These are phyloP conservation scores for Podila horticola DNA, from an alignment of 192 early-diverging fungal genomes.

Conservation along the genomic window DNA sequence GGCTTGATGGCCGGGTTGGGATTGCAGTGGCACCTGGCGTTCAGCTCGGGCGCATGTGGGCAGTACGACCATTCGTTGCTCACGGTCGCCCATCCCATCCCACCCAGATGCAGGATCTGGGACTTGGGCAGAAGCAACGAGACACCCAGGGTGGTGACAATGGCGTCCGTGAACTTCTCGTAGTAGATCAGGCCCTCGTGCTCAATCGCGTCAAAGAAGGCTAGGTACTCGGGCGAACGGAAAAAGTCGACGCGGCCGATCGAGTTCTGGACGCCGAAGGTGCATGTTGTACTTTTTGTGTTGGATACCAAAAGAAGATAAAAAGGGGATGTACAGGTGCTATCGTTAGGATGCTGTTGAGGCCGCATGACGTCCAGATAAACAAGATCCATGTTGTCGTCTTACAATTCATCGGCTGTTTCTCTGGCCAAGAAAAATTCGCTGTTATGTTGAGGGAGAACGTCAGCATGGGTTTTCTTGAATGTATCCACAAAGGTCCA, in stretches of 20 bases:
- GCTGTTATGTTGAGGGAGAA: constrained; percentile 18
- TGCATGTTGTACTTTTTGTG: constrained; percentile 57
- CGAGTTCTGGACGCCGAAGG: constrained; percentile 79
- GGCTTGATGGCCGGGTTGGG: background rate
- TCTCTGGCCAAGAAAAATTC: constrained; percentile 22
- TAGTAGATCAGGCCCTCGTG: constrained; percentile 48
- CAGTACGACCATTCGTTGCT: constrained; percentile 3
- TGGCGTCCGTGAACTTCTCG: constrained; percentile 66
- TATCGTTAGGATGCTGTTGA: background rate
- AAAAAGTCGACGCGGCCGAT: constrained; percentile 71
- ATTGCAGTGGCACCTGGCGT: constrained; percentile 20
- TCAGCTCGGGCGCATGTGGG: background rate
- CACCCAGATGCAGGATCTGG: constrained; percentile 8
- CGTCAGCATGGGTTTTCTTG: constrained; percentile 8
- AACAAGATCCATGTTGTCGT: background rate
- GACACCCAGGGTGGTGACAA: constrained; percentile 58
- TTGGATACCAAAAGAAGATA: background rate
- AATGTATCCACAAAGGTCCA: constrained; percentile 46
- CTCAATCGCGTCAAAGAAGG: constrained; percentile 59
- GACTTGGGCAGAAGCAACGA: constrained; percentile 7
- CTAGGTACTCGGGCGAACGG: constrained; percentile 62
- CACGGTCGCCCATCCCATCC: constrained; percentile 20
- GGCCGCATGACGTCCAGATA: background rate
- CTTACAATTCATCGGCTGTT: constrained; percentile 26
- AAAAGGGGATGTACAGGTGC: background rate